phyloP scores from a whole-genome alignment of 164 flowering plant genomes.

The Magnolia kwangsiensis region DNA sequence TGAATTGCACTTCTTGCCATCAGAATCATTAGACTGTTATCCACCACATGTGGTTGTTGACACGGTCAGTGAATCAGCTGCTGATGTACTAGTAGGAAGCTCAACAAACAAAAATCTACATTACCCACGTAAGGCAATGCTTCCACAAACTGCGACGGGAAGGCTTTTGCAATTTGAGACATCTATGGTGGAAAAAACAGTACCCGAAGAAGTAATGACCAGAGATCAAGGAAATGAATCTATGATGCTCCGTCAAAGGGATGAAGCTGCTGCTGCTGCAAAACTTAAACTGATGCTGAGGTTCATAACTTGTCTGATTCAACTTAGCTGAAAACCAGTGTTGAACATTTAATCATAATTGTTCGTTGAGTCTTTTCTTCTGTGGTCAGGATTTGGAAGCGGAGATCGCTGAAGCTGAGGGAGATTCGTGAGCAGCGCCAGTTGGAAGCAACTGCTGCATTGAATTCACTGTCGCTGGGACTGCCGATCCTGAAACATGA shows the following conservation, averaged over 20 bases:
- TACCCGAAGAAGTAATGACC: constrained; percentile 9
- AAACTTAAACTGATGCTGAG: constrained; percentile 76
- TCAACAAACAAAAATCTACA: constrained; percentile 14
- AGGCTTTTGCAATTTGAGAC: constrained; percentile 17
- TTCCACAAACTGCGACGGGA: constrained; percentile 19
- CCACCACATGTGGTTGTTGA: constrained; percentile 22
- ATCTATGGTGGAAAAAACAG: constrained; percentile 16
- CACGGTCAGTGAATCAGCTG: constrained; percentile 15
- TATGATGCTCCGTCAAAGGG: constrained; percentile 24
- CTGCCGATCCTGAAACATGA: constrained; percentile 46
- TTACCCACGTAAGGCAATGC: constrained; percentile 20
- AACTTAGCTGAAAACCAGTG: neutral
- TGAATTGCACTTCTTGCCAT: constrained; percentile 10
- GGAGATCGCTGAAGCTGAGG: constrained; percentile 46
- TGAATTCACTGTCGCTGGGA: constrained; percentile 69
- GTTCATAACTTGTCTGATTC: constrained; percentile 30
- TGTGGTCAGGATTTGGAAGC: constrained; percentile 74
- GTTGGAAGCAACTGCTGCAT: constrained; percentile 67
- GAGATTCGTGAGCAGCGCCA: constrained; percentile 59
- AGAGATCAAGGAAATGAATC: constrained; percentile 26
- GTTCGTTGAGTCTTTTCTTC: constrained; percentile 3
- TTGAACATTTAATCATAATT: neutral
- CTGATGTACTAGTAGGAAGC: constrained; percentile 17
- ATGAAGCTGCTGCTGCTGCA: constrained; percentile 63
- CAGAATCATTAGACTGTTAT: constrained; percentile 16